Evolutionary conservation across 2,329 filamentous ascomycete species (phyloP), one percentile per base, ranked within the genome.

Genomic region (Proliferodiscus dingleyae): DNA sequence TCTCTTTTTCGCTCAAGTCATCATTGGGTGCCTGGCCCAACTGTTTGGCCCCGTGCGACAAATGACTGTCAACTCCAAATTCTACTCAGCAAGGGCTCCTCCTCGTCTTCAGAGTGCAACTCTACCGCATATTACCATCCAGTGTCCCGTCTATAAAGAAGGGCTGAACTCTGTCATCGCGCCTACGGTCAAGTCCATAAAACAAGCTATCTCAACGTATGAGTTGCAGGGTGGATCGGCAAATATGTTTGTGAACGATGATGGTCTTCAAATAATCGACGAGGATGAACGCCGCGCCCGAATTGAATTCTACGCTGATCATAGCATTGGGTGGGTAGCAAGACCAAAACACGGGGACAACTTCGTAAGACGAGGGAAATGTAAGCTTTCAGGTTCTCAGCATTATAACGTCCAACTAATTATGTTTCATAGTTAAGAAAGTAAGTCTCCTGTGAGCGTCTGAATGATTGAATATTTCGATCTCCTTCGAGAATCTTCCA

Each of bases 71-170:
- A 93, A 93, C 73, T 89, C 85, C 60, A 87, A 85, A 64, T 91
- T 83, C 70, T 93, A 85, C 68, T 91, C 87, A 0, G 87, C 85
- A 1, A 71, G 74, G n/a, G 74, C 83, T 7, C 81, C 83, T 1
- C 75, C 76, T 13, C 72, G 85, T 38, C 66, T 89, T 22, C 75
- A 77, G 46, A 69, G 66, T 1, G 59, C 68, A 5, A 61, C 71
- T 21, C 73, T 90, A 13, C 85, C 85, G 2, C 86, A 88, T 60
- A 74, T 88, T 52, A 91, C 87, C 3, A 85, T 94, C 33, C 88
- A 95, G 61, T 90, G 87, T 64, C 88, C 88, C 4, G 86, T 94
- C 0, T 94, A 93, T 71, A 93, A 91, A 65, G 88, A 94, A 64
- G 87, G 87, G 53, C 73, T 94, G 2, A 69, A 70, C 28, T 79